A percentile compares a stretch with the other conserved stretches of the same genome.
Conservation (phyloP, 495 filamentous ascomycete genomes). For the Cercophora samala region DNA sequence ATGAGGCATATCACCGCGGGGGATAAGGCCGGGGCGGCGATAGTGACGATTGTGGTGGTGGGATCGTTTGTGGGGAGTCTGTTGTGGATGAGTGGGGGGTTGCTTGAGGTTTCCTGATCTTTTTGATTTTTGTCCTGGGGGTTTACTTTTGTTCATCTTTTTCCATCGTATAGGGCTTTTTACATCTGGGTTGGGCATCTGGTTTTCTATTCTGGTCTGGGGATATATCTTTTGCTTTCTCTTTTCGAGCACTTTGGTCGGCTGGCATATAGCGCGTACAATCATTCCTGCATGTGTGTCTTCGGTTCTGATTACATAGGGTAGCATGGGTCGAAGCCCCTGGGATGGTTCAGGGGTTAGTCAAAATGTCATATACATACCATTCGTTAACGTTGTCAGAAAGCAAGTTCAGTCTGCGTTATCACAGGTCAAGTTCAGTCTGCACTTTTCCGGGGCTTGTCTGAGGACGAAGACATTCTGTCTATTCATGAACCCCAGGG, state of each 20-base stretch:
- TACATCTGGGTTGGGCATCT: neutral
- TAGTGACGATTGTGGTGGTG: slow-evolving; percentile 51
- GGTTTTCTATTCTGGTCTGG: neutral
- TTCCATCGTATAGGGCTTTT: neutral
- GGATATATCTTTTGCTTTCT: neutral
- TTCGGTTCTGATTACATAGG: neutral
- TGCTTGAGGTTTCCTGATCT: slow-evolving; percentile 17
- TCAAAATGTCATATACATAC: neutral
- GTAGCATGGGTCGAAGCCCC: neutral
- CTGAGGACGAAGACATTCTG: too few relatives aligned
- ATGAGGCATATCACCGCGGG: slow-evolving; percentile 39
- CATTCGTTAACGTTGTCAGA: neutral
- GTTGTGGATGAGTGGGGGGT: slow-evolving; percentile 33
- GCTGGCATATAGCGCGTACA: neutral
- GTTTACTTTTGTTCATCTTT: neutral
- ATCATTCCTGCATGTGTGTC: too few relatives aligned
- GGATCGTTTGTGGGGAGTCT: slow-evolving; percentile 28
- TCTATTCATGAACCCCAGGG: too few relatives aligned
- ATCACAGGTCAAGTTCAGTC: too few relatives aligned
- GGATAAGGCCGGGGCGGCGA: slow-evolving; percentile 57
- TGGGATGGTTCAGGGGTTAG: neutral
- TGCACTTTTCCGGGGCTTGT: too few relatives aligned
- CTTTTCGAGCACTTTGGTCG: neutral
- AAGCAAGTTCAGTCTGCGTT: too few relatives aligned
- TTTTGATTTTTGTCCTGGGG: neutral